Evolutionary conservation across 2,329 filamentous ascomycete species (phyloP), one percentile per base, ranked within the genome.

Genomic region (Bipolaris zeicola): DNA sequence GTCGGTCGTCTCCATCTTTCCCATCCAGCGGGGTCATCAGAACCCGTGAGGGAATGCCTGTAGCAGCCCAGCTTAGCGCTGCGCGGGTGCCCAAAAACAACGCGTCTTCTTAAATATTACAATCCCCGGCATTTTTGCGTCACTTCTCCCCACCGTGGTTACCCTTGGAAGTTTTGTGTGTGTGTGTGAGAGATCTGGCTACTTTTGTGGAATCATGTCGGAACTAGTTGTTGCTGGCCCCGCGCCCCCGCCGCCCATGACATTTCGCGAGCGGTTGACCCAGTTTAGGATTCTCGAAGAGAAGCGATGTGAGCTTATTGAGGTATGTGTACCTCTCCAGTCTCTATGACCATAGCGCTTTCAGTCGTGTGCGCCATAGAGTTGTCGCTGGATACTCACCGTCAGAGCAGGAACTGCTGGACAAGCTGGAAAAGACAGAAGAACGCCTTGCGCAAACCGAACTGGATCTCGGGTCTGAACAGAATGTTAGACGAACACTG

Each of bases 261-360:
- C 72, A 36, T 73, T 72, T 58, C 66, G 73, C 22, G 73, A 75
- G 49, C 60, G 70, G 36, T 51, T 76, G 46, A 70, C 72, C 14
- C 72, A 76, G 62, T 76, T 75, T 37, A 67, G 61, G 49, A 75
- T 75, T 22, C 41, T 76, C 22, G 73, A 76, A 37, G 73, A 75
- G 62, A 75, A 71, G 59, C 69, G 73, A 39, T 61, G 66, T 41
- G 72, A 75, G 58, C 56, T 76, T 46, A 76, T 76, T 5, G 73
- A 76, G 62, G 73, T 76, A 59, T 20, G 33, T 6, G 37, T 34
- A n/a, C 20, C 22, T 26, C 20, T 26, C 8, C 13, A 26, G 10
- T 26, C 22, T 24, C 39, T 42, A n/a, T 42, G 20, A 5, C 10
- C 14, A 14, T 41, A n/a, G 18, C 5, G 20, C 20, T 4, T 31